These are phyloP conservation scores for barrel medic (Medicago truncatula) DNA, from an alignment of 306 rosid genomes.

Conservation along the genomic window MtrunA17r5.0-ANR NC_053043.1:27606501-27607000, in stretches of 20 bases:
- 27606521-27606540: too few relatives aligned
- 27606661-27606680: constrained; percentile 81
- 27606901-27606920: constrained; percentile 96
- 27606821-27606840: constrained; percentile 84
- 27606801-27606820: constrained; percentile 85
- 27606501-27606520: neutral
- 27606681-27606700: constrained; percentile 94
- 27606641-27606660: constrained; percentile 71
- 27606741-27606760: constrained; percentile 86
- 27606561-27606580: neutral
- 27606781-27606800: constrained; percentile 89
- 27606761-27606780: constrained; percentile 86
- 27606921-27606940: constrained; percentile 90
- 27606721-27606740: constrained; percentile 74
- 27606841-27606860: constrained; percentile 51
- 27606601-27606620: constrained; percentile 73
- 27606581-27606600: constrained; percentile 87
- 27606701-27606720: constrained; percentile 93
- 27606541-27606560: too few relatives aligned
- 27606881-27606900: constrained; percentile 95
- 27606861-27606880: constrained; percentile 91
- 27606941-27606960: constrained; percentile 77
- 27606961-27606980: constrained; percentile 87
- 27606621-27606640: constrained; percentile 72
- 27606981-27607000: constrained; percentile 92